Base-by-base conservation (phyloP, 129 eudicot species). In the Flaveria linearis region DNA sequence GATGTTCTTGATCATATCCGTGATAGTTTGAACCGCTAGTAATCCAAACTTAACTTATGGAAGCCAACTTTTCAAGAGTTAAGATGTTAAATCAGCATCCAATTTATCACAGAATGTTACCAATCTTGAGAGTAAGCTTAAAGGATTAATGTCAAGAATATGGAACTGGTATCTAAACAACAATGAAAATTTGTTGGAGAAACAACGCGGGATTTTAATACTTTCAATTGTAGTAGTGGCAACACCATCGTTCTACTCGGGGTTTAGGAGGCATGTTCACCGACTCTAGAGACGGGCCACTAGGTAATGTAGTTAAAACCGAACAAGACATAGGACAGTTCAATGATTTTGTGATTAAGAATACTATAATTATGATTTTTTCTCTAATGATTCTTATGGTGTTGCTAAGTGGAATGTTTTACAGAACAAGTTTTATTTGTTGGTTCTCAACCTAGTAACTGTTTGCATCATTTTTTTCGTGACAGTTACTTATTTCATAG, bases 121-220 rank as follows among this genome's bases (percentile, higher is more conserved):
- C 6, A 30, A 64, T 30, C 28, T 23, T 11, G 72, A 18, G 14
- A 63, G 3, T 1, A 61, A 81, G 4, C 77, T 52, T 0, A 76
- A 63, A 52, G 53, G 68, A 28, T 36, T 36, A 5, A 36, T 36
- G 1, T 36, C 41, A 36, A 36, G 41, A 36, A 36, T 36, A 36
- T 36, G 41, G 7, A 33, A 36, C 7, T 47, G 22, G 3, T 46
- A 13, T 47, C 77, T 17, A 65, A 76, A 62, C 23, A 39, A 22
- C 5, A 76, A 76, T 10, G 45, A 36, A 41, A 73, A 63, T 66
- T 82, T 82, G 85, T 67, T 82, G 10, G 85, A 82, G 23, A 82
- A 72, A 77, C 74, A 82, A 70, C 81, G 78, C 0, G 82, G 82
- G 23, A 26, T 76, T 43, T 53, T 82, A 0, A 65, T 82, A n/a